Percentiles rank a stretch among this genome's conserved stretches.
Evolutionary conservation across 257 asterid genomes (phyloP).

Genomic region (Capsicum rhomboideum): DNA sequence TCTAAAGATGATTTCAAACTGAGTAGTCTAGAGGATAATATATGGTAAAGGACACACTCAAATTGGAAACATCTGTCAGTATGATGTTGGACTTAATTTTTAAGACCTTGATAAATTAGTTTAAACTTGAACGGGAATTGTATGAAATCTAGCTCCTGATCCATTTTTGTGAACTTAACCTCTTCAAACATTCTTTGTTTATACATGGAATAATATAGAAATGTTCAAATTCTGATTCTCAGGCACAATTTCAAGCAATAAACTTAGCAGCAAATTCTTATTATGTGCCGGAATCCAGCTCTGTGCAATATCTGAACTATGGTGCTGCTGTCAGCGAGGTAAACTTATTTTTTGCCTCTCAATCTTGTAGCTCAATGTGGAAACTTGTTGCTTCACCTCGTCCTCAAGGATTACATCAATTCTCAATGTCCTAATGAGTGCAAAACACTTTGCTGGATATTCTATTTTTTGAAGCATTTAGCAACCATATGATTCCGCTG

Average conservation of each 20-base stretch:
- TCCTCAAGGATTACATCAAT: neutral
- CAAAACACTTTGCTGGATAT: neutral
- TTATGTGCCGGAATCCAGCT: slow-evolving; percentile 40
- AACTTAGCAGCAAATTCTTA: slow-evolving; percentile 44
- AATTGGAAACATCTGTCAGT: neutral
- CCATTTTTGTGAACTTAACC: neutral
- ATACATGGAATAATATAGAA: neutral
- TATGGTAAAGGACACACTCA: neutral
- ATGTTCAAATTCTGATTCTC: neutral
- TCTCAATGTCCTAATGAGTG: neutral
- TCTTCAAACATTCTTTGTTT: neutral
- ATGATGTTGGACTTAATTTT: neutral
- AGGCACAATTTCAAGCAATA: slow-evolving; percentile 44
- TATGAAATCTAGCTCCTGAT: neutral
- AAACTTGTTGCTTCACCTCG: neutral
- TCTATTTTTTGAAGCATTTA: neutral
- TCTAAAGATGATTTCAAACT: neutral
- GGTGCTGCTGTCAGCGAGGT: slow-evolving; percentile 82
- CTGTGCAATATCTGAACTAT: slow-evolving; percentile 36
- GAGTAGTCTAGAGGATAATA: neutral
- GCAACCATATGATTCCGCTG: neutral
- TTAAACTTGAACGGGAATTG: neutral
- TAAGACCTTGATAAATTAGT: neutral
- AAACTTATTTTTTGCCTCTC: neutral
- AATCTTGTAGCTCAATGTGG: neutral